phyloP scores from a whole-genome alignment of 2,329 filamentous ascomycete genomes.

The Fonsecaea nubica region DNA sequence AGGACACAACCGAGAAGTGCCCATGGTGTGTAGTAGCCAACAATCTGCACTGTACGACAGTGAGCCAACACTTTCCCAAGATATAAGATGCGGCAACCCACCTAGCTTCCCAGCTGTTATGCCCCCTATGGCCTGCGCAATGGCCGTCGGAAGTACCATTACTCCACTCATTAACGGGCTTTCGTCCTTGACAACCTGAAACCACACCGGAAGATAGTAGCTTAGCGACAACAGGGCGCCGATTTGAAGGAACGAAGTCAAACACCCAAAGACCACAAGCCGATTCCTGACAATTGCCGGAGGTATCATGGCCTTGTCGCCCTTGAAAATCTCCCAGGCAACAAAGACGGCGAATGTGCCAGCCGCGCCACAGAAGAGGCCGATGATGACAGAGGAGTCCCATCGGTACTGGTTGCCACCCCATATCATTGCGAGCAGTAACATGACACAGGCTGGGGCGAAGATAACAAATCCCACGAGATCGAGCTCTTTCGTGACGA shows the following conservation, averaged over 20 bases:
- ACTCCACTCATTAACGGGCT: conserved; percentile 40
- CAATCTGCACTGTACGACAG: conserved; percentile 28
- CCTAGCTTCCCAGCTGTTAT: conserved; percentile 34
- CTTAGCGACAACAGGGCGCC: conserved; percentile 36
- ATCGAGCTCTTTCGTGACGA: conserved; percentile 52
- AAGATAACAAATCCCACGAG: conserved; percentile 67
- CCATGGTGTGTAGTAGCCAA: conserved; percentile 41
- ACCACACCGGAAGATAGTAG: conserved; percentile 43
- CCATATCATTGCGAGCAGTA: conserved; percentile 38
- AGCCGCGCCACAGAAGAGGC: conserved; percentile 45
- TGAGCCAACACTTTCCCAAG: not conserved
- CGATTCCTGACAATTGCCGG: conserved; percentile 34
- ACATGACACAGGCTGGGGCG: conserved; percentile 45
- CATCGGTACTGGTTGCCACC: conserved; percentile 41
- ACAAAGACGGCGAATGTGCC: conserved; percentile 43
- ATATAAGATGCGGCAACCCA: not conserved
- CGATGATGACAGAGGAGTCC: conserved; percentile 47
- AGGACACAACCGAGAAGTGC: conserved; percentile 39
- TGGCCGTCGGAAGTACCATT: conserved; percentile 38
- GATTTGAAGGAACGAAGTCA: conserved; percentile 34
- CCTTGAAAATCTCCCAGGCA: conserved; percentile 40
- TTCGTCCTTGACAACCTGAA: conserved; percentile 41
- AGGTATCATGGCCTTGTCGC: conserved; percentile 41
- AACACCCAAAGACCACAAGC: conserved; percentile 35
- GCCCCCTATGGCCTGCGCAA: conserved; percentile 32